Evolutionary conservation across 2,329 filamentous ascomycete species (phyloP).

Genomic region (Penicillium sp.): DNA sequence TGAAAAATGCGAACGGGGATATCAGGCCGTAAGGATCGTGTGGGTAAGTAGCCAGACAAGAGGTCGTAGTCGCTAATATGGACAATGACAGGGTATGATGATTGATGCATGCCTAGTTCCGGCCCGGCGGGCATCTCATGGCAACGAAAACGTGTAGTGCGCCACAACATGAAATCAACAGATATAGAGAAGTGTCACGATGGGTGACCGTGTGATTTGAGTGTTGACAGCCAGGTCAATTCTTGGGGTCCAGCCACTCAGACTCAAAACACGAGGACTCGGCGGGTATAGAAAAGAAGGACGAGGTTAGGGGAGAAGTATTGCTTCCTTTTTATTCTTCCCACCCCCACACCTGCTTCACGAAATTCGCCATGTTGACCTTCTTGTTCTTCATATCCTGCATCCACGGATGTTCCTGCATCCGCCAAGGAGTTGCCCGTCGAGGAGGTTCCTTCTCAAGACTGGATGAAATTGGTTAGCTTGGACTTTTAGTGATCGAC

Average conservation of each 20-base stretch:
- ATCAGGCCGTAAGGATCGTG: conserved; percentile 26
- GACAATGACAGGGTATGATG: conserved; percentile 22
- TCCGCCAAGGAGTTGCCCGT: conserved; percentile 93
- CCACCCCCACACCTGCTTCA: conserved; percentile 97
- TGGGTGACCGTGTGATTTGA: conserved; percentile 14
- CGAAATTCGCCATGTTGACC: conserved; percentile 94
- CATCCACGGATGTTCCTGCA: conserved; percentile 99
- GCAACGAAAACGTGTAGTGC: conserved; percentile 6
- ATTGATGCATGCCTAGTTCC: conserved; percentile 17
- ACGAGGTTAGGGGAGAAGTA: background rate
- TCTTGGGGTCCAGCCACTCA: conserved; percentile 27
- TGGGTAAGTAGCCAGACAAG: conserved; percentile 16
- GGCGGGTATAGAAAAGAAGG: background rate
- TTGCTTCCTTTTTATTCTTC: conserved; percentile 55
- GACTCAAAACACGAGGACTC: conserved; percentile 11
- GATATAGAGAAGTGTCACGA: conserved; percentile 7
- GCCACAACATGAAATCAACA: conserved; percentile 8
- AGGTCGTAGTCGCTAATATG: conserved; percentile 14
- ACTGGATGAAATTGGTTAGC: conserved; percentile 49
- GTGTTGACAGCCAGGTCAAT: conserved; percentile 30
- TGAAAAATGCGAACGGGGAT: conserved; percentile 9
- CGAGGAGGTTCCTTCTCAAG: conserved; percentile 88
- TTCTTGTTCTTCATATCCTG: conserved; percentile 92
- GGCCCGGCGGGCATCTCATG: conserved; percentile 16
- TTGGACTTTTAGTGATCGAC: background rate